Evolutionary conservation across 2,329 filamentous ascomycete genomes (phyloP).

Genomic region (Pseudohalonectria lignicola): DNA sequence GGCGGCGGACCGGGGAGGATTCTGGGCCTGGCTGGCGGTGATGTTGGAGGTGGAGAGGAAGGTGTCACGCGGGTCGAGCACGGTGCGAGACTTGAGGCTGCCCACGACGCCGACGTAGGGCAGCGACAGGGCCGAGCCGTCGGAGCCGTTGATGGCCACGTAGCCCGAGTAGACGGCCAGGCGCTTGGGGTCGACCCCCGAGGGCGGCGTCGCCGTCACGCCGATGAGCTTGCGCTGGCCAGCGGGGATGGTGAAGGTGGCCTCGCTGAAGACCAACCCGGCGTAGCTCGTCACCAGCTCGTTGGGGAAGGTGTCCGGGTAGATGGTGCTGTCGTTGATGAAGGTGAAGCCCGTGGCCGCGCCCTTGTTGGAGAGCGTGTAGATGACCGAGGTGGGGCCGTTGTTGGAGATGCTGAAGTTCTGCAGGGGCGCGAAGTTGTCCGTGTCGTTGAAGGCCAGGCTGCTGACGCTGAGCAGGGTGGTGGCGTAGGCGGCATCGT

Average conservation of each 20-base stretch:
- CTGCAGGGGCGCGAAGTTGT: constrained; percentile 35
- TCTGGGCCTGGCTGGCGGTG: neutral
- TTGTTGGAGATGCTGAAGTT: constrained; percentile 47
- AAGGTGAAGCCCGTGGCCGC: constrained; percentile 44
- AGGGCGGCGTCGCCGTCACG: constrained; percentile 31
- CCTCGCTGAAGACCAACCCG: constrained; percentile 27
- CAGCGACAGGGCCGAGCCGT: constrained; percentile 24
- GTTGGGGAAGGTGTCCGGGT: constrained; percentile 32
- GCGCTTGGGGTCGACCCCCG: constrained; percentile 21
- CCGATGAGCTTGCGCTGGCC: constrained; percentile 31
- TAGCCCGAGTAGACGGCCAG: constrained; percentile 38
- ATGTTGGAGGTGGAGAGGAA: constrained; percentile 3
- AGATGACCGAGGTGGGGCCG: constrained; percentile 34
- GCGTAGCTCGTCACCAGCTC: constrained; percentile 29
- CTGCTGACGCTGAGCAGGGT: constrained; percentile 42
- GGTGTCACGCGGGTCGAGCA: constrained; percentile 5
- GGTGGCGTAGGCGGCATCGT: constrained; percentile 43
- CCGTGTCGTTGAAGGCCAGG: constrained; percentile 54
- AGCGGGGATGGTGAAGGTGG: constrained; percentile 29
- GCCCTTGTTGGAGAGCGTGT: constrained; percentile 37
- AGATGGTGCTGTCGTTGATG: constrained; percentile 15
- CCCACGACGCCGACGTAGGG: constrained; percentile 28
- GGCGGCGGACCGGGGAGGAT: constrained; percentile 9
- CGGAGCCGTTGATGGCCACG: constrained; percentile 30
- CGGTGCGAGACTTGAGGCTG: constrained; percentile 26